Base-by-base conservation (phyloP, 1,139 yeast species). In the Hansenula anomala region DNA sequence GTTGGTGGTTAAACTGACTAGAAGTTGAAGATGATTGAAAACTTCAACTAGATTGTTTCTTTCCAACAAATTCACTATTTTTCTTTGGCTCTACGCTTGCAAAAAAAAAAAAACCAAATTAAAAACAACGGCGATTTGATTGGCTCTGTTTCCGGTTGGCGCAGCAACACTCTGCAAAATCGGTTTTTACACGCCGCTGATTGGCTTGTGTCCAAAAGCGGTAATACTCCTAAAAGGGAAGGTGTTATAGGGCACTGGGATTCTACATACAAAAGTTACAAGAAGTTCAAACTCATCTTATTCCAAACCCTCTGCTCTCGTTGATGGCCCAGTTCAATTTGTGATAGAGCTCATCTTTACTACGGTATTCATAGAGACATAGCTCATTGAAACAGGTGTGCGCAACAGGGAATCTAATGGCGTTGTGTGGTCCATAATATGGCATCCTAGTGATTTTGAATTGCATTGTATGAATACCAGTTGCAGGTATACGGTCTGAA, bases 301-400 rank as follows among this genome's bases (percentile, higher is more conserved):
- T 69, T 0, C 92, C 96, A 66, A 89, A 92, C 2, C 96, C 97
- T 43, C 87, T 81, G 45, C 92, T 80, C 56, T 84, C 95, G 37
- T 72, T 64, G 24, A 92, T 73, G 0, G 97, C 96, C 46, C 69
- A 56, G 15, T 64, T 58, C 42, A 92, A 60, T 60, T 86, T 89
- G 3, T 58, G 47, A 34, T 64, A 59, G 44, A 90, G 63, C 48
- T 74, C 76, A 22, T 69, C 75, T 43, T 67, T 66, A 5, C 73
- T 56, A 7, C 60, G 51, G 58, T 90, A 92, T 36, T 78, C 78
- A 60, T 80, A 84, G 8, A 92, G 49, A 39, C 92, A 86, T 30
- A 92, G 60, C 63, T 90, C 96, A 56, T 89, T 90, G 63, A 90
- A 92, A 53, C 97, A 92, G 0, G 97, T 92, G 54, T 90, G 97